These are phyloP conservation scores for Fonsecaea monophora DNA, from an alignment of 2,329 filamentous ascomycete genomes.

Conservation along the genomic window DNA sequence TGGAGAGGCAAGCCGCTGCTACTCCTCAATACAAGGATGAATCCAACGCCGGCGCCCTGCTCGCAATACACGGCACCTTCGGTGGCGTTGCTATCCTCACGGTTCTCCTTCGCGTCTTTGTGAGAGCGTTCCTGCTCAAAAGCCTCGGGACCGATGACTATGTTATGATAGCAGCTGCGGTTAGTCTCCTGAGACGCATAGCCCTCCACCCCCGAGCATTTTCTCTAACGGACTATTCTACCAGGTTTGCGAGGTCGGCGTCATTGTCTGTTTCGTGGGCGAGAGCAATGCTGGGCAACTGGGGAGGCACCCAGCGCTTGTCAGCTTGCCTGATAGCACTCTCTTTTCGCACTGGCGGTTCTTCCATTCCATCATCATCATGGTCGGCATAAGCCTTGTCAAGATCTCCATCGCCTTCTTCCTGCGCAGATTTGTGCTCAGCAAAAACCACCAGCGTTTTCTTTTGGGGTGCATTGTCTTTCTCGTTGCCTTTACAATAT, in stretches of 20 bases:
- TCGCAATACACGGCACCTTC: slow-evolving; percentile 51
- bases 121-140: slow-evolving; percentile 56
- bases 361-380: slow-evolving; percentile 56
- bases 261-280: slow-evolving; percentile 52
- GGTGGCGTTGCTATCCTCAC: slow-evolving; percentile 49
- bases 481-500: slow-evolving; percentile 51
- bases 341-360: slow-evolving; percentile 53
- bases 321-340: slow-evolving; percentile 45
- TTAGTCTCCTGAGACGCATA: slow-evolving; percentile 40
- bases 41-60: slow-evolving; percentile 48
- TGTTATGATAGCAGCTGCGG: slow-evolving; percentile 52
- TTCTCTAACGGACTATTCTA: not conserved
- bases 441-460: slow-evolving; percentile 50
- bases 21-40: slow-evolving; percentile 46
- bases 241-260: slow-evolving; percentile 41
- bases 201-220: not conserved
- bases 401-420: slow-evolving; percentile 59
- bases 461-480: slow-evolving; percentile 54
- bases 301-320: slow-evolving; percentile 53
- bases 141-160: slow-evolving; percentile 60
- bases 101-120: slow-evolving; percentile 55
- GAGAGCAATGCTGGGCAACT: slow-evolving; percentile 47
- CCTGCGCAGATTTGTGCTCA: slow-evolving; percentile 53
- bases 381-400: slow-evolving; percentile 54
- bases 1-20: slow-evolving; percentile 36